phyloP scores from a whole-genome alignment of 495 filamentous ascomycete species.

The Letharia columbiana region DNA sequence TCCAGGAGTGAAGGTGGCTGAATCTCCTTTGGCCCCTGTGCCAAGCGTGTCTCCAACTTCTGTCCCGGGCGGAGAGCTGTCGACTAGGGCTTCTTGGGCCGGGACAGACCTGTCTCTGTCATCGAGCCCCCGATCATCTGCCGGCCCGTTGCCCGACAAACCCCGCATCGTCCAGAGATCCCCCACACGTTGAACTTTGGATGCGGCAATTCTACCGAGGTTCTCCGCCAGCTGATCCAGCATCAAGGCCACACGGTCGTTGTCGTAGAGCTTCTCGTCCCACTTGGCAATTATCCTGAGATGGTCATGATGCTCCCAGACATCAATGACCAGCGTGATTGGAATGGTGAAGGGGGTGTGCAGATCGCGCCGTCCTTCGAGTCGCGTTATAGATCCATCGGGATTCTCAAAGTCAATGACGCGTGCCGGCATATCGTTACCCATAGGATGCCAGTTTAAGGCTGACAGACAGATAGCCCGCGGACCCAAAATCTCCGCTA shows the following conservation, averaged over 20 bases:
- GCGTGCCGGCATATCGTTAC: constrained; percentile 5
- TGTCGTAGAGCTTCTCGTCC: constrained; percentile 1
- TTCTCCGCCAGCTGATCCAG: background rate
- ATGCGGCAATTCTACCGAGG: background rate
- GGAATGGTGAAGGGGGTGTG: background rate
- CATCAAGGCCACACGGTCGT: background rate
- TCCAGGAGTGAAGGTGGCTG: too few relatives aligned
- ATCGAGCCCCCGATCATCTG: background rate
- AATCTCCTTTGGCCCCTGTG: too few relatives aligned
- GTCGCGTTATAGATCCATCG: constrained; percentile 1
- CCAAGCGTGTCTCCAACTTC: too few relatives aligned
- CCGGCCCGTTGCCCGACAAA: background rate
- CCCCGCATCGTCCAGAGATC: background rate
- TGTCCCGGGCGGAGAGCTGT: too few relatives aligned
- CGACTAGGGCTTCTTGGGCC: too few relatives aligned
- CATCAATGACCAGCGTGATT: background rate
- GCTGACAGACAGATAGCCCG: background rate
- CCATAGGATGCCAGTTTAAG: constrained; percentile 3
- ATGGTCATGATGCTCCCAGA: constrained; percentile 6
- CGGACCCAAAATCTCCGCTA: background rate
- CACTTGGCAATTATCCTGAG: background rate
- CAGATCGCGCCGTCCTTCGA: constrained; percentile 4
- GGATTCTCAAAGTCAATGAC: constrained; percentile 7
- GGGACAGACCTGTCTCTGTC: too few relatives aligned
- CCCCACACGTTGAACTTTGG: background rate